Evolutionary conservation across 139 green algal genomes (phyloP).

Genomic region (Chlorella sp.): DNA sequence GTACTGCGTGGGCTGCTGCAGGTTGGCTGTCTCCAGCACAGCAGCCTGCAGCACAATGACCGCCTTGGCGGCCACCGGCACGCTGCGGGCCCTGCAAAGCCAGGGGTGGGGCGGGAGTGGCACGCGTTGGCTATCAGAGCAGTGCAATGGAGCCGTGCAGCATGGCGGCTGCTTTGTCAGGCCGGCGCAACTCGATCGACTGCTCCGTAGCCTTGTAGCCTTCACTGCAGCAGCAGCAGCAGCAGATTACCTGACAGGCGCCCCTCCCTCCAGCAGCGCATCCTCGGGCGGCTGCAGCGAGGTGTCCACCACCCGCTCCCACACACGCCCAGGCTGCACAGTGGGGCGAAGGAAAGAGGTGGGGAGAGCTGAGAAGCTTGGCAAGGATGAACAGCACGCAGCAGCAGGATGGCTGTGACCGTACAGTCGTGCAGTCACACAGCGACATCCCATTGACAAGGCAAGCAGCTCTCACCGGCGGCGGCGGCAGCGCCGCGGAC

Average conservation of each 20-base stretch:
- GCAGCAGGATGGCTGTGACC: no score
- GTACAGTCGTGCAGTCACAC: no score
- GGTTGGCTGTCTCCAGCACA: slow-evolving; percentile 9
- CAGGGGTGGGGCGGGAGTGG: background rate
- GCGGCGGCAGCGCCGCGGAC: slow-evolving; percentile 34
- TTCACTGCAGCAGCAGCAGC: no score
- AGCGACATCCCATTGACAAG: no score
- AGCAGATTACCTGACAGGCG: background rate
- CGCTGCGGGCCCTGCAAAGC: background rate
- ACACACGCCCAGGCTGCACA: slow-evolving; percentile 35
- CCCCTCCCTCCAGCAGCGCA: slow-evolving; percentile 29
- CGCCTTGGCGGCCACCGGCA: slow-evolving; percentile 33
- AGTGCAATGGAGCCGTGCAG: no score
- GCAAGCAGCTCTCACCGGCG: slow-evolving; percentile 13
- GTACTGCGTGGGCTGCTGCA: background rate
- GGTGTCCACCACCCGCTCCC: slow-evolving; percentile 48
- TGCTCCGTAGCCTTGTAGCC: no score
- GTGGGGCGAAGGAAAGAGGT: background rate
- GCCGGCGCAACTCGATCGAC: no score
- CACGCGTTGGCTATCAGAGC: no score
- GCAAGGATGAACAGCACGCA: background rate
- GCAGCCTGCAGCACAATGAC: slow-evolving; percentile 34
- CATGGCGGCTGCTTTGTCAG: no score
- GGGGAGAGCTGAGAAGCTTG: background rate
- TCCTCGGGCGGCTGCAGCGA: slow-evolving; percentile 39